A percentile compares a stretch with the other conserved stretches of the same genome.
Evolutionary conservation across 192 early-diverging fungal genomes (phyloP).

Genomic region (Paraglomus brasilianum): DNA sequence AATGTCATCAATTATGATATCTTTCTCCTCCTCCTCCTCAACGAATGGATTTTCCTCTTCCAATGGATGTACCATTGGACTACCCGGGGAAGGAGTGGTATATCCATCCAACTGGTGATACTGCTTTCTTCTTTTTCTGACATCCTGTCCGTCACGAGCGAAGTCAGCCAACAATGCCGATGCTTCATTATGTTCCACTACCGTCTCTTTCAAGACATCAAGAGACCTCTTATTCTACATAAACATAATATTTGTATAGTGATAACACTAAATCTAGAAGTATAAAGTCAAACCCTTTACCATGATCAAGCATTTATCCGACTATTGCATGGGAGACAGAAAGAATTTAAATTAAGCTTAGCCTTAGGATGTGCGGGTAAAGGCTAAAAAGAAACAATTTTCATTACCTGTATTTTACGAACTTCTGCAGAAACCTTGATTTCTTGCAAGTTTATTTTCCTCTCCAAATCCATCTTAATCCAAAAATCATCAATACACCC

Average conservation of each 20-base stretch:
- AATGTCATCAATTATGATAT: constrained; percentile 17
- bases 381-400: constrained; percentile 29
- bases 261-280: constrained; percentile 21
- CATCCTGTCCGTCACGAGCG: neutral
- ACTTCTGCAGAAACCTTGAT: constrained; percentile 20
- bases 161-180: neutral
- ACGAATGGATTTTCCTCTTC: neutral
- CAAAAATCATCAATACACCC: constrained; percentile 27
- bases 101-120: constrained; percentile 24
- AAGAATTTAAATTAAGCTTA: constrained; percentile 7
- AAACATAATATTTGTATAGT: constrained; percentile 18
- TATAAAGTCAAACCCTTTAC: constrained; percentile 11
- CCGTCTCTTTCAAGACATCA: constrained; percentile 22
- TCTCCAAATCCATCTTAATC: constrained; percentile 9
- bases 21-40: neutral
- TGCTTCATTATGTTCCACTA: constrained; percentile 23
- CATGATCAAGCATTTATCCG: too few species aligned
- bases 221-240: constrained; percentile 29
- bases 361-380: constrained; percentile 17
- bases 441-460: constrained; percentile 7
- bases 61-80: constrained; percentile 13
- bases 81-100: constrained; percentile 11
- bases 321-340: too few species aligned
- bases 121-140: constrained; percentile 23
- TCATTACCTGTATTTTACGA: constrained; percentile 15